Base-by-base conservation (phyloP, 148 eudicot genomes). In the Persicaria tinctoria region DNA sequence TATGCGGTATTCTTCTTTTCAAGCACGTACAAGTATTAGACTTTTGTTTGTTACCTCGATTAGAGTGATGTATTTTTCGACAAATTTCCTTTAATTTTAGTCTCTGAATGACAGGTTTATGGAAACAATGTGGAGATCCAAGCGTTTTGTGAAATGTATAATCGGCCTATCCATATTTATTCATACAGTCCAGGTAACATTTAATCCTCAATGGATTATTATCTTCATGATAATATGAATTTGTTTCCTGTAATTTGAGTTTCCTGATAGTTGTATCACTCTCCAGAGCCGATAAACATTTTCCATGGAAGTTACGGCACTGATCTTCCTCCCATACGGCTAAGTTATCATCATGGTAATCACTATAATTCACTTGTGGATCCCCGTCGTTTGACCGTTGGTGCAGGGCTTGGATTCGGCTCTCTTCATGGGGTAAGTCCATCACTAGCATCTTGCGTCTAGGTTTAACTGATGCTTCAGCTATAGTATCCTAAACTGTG, bases 281-380 rank as follows among this genome's bases (percentile, higher is more conserved):
- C 72, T 82, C 77, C 88, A 96, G 99, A 96, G 71, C 99, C 99
- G 70, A 89, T 92, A 68, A 96, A 96, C 83, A 96, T 86, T 51
- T 92, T 96, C 76, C 99, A 96, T 76, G 91, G 97, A 76, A 92
- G 86, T 83, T 96, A 96, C 73, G 79, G 80, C 75, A 84, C 97
- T 14, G 99, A 96, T 74, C 77, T 83, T 51, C 99, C 99, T 81
- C 99, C 99, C 49, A 81, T 96, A 57, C 89, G 97, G 75, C 85
- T 96, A 48, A 96, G 97, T 79, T 92, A 75, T 79, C 97, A 96
- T 84, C 91, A 90, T 48, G 97, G 97, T 5, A 96, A 96, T 84
- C 99, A 96, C 79, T 96, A 96, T 81, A 96, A 96, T 80, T 96
- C 99, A 16, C 97, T 96, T 76, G 97, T 90, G 81, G 99, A 96